These are phyloP conservation scores for Manihot esculenta DNA, from an alignment of 441 rosid species.

Conservation along the genomic window DNA sequence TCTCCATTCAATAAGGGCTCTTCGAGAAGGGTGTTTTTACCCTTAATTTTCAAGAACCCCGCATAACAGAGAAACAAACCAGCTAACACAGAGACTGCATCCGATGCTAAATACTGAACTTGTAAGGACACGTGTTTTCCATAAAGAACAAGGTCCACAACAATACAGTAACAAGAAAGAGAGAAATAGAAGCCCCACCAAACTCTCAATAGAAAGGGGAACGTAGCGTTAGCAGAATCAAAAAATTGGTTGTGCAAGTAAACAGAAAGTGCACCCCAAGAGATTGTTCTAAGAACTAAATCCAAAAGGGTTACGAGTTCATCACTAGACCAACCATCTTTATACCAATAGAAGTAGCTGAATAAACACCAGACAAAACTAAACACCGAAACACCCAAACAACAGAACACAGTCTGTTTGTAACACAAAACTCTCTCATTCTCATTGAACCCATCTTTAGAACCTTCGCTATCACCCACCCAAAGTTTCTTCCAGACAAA, in stretches of 20 bases:
- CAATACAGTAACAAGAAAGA: slow-evolving; percentile 58
- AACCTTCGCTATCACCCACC: slow-evolving; percentile 30
- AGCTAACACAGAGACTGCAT: slow-evolving; percentile 43
- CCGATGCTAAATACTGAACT: slow-evolving; percentile 42
- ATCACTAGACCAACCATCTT: slow-evolving; percentile 48
- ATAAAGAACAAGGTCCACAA: slow-evolving; percentile 46
- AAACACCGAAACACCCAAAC: slow-evolving; percentile 50
- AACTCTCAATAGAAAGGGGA: slow-evolving; percentile 55
- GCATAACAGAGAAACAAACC: slow-evolving; percentile 60
- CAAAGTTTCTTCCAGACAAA: slow-evolving; percentile 40
- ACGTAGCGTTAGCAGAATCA: slow-evolving; percentile 29
- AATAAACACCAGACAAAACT: slow-evolving; percentile 43
- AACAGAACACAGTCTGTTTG: slow-evolving; percentile 48
- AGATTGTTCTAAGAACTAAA: slow-evolving; percentile 49
- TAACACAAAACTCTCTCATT: slow-evolving; percentile 25
- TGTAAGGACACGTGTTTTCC: slow-evolving; percentile 28
- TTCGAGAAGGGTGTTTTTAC: slow-evolving; percentile 38
- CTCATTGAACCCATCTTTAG: slow-evolving; percentile 27
- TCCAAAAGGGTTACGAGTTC: slow-evolving; percentile 54
- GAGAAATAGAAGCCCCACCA: slow-evolving; percentile 70
- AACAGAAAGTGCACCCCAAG: slow-evolving; percentile 60
- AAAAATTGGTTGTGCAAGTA: slow-evolving; percentile 35
- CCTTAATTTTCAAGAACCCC: slow-evolving; percentile 46
- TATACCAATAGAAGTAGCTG: slow-evolving; percentile 55
- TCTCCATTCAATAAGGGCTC: slow-evolving; percentile 61